Conservation (phyloP, 2,329 filamentous ascomycete species). For the Lasiodiplodia sp. region DNA sequence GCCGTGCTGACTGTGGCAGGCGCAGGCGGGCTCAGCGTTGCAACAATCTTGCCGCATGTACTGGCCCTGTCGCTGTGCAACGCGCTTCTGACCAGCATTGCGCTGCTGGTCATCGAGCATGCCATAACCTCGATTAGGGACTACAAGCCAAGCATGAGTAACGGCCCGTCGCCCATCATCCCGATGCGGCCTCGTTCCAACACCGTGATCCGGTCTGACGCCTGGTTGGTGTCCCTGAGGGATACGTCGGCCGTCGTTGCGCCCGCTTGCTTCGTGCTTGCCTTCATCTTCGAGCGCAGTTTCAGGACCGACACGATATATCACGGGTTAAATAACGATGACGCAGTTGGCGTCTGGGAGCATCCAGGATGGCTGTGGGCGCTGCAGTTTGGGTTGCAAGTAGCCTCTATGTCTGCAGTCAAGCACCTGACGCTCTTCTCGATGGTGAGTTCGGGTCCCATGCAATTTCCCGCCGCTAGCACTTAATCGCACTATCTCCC, state of each 20-base stretch:
- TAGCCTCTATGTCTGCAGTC: conserved; percentile 4
- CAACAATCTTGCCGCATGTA: conserved; percentile 14
- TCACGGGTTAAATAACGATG: conserved; percentile 13
- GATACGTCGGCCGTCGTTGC: conserved; percentile 22
- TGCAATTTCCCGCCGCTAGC: conserved; percentile 14
- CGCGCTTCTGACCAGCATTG: conserved; percentile 49
- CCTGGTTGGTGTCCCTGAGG: conserved; percentile 27
- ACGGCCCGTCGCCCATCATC: conserved; percentile 20
- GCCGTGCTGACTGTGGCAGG: conserved; percentile 25
- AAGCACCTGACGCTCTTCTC: conserved; percentile 27
- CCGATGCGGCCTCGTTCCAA: conserved; percentile 26
- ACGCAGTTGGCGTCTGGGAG: conserved; percentile 23
- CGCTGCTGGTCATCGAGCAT: conserved; percentile 51
- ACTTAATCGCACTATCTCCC: conserved; percentile 22
- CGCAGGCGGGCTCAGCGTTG: conserved; percentile 25
- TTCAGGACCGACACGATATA: conserved; percentile 26
- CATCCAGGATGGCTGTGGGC: conserved; percentile 23
- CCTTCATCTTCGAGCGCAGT: conserved; percentile 27
- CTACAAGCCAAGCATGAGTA: conserved; percentile 27
- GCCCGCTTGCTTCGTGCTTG: conserved; percentile 22
- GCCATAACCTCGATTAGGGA: conserved; percentile 40
- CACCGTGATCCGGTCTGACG: conserved; percentile 20
- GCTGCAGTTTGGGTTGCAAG: conserved; percentile 24
- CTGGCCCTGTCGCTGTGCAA: conserved; percentile 51
- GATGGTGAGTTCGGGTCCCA: conserved; percentile 24